Evolutionary conservation across 768 basidiomycete species (phyloP).

Genomic region (Tricholoma matsutake): DNA sequence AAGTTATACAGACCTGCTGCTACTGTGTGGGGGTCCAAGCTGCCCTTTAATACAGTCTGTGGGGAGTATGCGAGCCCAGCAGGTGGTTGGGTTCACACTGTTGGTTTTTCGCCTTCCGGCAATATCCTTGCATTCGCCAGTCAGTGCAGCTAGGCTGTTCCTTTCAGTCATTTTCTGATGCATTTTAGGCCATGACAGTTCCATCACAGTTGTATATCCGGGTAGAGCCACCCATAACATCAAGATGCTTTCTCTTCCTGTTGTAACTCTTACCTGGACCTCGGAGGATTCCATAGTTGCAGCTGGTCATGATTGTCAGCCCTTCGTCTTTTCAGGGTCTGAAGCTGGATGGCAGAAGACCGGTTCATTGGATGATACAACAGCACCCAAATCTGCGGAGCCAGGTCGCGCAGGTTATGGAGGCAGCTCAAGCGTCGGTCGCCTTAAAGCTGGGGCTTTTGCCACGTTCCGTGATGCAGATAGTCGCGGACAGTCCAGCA

Average conservation of each 20-base stretch:
- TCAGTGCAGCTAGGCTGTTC: slow-evolving; percentile 41
- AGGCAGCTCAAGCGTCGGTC: slow-evolving; percentile 50
- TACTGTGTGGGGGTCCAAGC: slow-evolving; percentile 95
- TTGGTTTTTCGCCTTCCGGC: slow-evolving; percentile 96
- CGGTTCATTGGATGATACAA: slow-evolving; percentile 85
- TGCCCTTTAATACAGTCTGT: slow-evolving; percentile 97
- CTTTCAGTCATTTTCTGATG: neutral
- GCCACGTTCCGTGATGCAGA: slow-evolving; percentile 93
- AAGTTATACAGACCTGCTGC: slow-evolving; percentile 64
- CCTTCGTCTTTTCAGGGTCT: slow-evolving; percentile 78
- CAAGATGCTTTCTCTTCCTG: slow-evolving; percentile 74
- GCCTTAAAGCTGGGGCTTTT: slow-evolving; percentile 92
- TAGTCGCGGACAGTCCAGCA: slow-evolving; percentile 55
- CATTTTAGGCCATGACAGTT: slow-evolving; percentile 87
- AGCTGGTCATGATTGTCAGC: slow-evolving; percentile 98
- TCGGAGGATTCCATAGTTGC: slow-evolving; percentile 81
- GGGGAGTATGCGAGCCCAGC: slow-evolving; percentile 87
- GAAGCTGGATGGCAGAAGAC: slow-evolving; percentile 74
- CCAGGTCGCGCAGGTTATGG: slow-evolving; percentile 45
- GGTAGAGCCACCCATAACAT: slow-evolving; percentile 74
- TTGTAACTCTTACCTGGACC: slow-evolving; percentile 83
- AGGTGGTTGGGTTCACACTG: slow-evolving; percentile 96
- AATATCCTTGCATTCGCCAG: slow-evolving; percentile 90
- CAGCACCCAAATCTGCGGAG: slow-evolving; percentile 41
- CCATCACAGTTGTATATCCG: slow-evolving; percentile 91